phyloP scores from a whole-genome alignment of 192 early-diverging fungal genomes.

The Entrophospora sp. region DNA sequence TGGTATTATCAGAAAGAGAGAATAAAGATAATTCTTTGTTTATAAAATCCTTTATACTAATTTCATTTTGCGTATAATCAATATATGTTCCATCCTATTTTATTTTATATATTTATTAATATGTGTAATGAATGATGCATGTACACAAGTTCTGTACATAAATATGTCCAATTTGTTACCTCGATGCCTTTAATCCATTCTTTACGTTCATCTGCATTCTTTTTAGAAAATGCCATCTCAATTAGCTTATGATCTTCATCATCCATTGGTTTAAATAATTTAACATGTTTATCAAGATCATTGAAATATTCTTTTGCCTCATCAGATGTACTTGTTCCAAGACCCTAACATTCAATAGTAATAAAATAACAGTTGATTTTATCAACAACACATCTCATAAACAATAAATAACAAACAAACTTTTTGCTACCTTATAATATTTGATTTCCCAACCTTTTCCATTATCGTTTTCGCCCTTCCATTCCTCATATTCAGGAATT shows the following conservation, averaged over 20 bases:
- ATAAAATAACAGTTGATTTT: no score
- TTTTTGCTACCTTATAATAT: no score
- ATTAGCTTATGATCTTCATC: conserved; percentile 66
- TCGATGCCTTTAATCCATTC: conserved; percentile 80
- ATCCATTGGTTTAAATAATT: conserved; percentile 53
- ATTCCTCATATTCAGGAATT: conserved; percentile 84
- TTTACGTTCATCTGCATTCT: conserved; percentile 89
- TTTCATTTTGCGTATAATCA: conserved; percentile 67
- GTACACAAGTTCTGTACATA: no score
- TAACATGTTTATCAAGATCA: conserved; percentile 67
- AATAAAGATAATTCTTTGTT: conserved; percentile 93
- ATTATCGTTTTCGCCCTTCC: conserved; percentile 59
- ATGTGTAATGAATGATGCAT: no score
- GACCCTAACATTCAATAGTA: no score
- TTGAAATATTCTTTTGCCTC: conserved; percentile 92
- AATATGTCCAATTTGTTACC: no score
- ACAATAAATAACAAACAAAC: no score
- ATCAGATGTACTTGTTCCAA: conserved; percentile 76
- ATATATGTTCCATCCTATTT: conserved; percentile 88
- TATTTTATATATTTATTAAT: no score
- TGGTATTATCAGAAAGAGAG: conserved; percentile 87
- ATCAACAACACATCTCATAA: no score
- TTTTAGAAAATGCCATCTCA: conserved; percentile 97
- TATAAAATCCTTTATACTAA: conserved; percentile 85
- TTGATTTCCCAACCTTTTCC: conserved; percentile 79